A percentile compares a stretch with the other conserved stretches of the same genome.
These are phyloP conservation scores for Aspergillus versicolor DNA, from an alignment of 2,329 filamentous ascomycete species.

Conservation along the genomic window DNA sequence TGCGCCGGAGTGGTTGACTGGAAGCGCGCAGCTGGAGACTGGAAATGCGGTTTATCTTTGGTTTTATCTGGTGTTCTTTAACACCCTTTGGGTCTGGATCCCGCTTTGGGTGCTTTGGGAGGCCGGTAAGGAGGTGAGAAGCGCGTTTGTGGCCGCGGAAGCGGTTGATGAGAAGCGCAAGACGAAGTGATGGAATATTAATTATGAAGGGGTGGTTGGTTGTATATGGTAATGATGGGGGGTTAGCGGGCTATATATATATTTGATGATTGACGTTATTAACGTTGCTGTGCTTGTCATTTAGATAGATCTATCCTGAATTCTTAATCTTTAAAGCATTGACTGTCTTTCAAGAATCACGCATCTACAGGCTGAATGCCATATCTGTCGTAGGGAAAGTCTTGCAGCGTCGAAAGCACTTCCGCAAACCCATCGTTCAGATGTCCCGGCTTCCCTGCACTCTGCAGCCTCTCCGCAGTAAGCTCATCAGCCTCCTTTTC, in stretches of 20 bases:
- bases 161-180: slow-evolving; percentile 16
- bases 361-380: slow-evolving; percentile 48
- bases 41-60: slow-evolving; percentile 62
- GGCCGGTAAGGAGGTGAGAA: slow-evolving; percentile 46
- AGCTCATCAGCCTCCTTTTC: slow-evolving; percentile 41
- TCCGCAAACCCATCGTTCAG: slow-evolving; percentile 62
- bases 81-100: slow-evolving; percentile 61
- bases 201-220: not conserved
- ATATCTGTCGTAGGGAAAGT: slow-evolving; percentile 61
- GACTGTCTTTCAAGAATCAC: not conserved
- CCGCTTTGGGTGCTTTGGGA: slow-evolving; percentile 59
- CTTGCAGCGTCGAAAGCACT: slow-evolving; percentile 53
- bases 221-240: not conserved
- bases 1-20: slow-evolving; percentile 63
- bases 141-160: slow-evolving; percentile 35
- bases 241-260: not conserved
- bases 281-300: not conserved
- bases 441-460: slow-evolving; percentile 52
- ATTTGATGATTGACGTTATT: not conserved
- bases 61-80: slow-evolving; percentile 65
- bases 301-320: not conserved
- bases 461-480: slow-evolving; percentile 37
- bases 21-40: slow-evolving; percentile 57
- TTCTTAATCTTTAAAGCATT: not conserved
- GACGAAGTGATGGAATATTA: slow-evolving; percentile 15